Base-by-base conservation (phyloP, 2,329 filamentous ascomycete species). In the Talaromyces sp. region DNA sequence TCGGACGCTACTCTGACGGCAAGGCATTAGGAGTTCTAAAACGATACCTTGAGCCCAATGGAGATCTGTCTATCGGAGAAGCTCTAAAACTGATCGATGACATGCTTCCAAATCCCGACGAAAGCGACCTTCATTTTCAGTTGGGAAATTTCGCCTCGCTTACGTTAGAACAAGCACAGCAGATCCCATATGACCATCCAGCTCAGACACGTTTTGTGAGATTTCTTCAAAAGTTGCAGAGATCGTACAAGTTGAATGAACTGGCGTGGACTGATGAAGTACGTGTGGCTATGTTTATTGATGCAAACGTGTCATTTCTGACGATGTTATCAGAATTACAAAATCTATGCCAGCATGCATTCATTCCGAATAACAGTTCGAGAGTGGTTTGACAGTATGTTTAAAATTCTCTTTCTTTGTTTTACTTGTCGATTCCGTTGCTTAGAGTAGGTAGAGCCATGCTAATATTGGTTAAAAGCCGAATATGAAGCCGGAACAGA, bases 161-260 rank as follows among this genome's bases (percentile, higher is more conserved):
- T 2, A 35, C 22, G 8, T 22, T 46, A 13, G 53, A 56, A 3
- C 13, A 46, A 3, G 41, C 28, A 13, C 13, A 19, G 22, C 54
- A 50, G 35, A 56, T 56, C 40, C 33, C 54, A 19, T 40, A 56
- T 35, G 25, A 35, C 9, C 33, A 56, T 40, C 41, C 17, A 15
- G 54, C 33, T 10, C 54, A 56, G 43, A 31, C 28, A 3, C 21
- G 25, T 13, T 46, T 56, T 19, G 36, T n/a, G n/a, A 39, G 7
- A n/a, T 39, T 39, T 8, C 17, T 45, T 8, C 41, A 45, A 45
- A 17, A 9, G 7, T 19, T 45, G 41, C 41, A 28, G 22, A 21
- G 19, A 25, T 45, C 41, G 15, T 22, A 22, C 41, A 45, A 43
- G 15, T 28, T 25, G 21, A 45, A 15, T 5, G 21, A 45, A 28